Percentiles rank a stretch among this genome's conserved stretches.
Conservation (phyloP, 768 basidiomycete genomes). For the Boletus edulis region DNA sequence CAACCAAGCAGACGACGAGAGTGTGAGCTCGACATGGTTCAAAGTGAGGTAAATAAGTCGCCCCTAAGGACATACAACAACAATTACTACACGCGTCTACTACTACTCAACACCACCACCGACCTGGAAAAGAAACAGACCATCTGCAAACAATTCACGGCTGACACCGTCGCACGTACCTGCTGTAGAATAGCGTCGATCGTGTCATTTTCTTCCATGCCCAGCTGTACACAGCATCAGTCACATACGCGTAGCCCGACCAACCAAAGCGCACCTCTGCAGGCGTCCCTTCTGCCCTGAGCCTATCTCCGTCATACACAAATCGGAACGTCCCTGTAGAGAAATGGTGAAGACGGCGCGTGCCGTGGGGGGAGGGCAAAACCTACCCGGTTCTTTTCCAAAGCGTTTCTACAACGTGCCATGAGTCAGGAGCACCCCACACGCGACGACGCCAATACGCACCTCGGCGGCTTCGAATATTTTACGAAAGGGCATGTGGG, state of each 20-base stretch:
- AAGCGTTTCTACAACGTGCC: no score
- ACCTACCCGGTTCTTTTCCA: no score
- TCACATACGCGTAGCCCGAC: not conserved
- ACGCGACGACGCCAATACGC: constrained; percentile 15
- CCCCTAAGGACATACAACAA: not conserved
- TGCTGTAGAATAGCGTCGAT: constrained; percentile 61
- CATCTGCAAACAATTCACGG: not conserved
- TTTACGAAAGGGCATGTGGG: constrained; percentile 61
- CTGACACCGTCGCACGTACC: constrained; percentile 32
- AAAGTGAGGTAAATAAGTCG: not conserved
- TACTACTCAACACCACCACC: constrained; percentile 14
- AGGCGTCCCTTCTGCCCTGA: constrained; percentile 51
- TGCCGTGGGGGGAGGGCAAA: not conserved
- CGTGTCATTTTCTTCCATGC: constrained; percentile 61
- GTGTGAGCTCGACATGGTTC: constrained; percentile 2
- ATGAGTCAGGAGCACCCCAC: not conserved
- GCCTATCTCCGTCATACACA: constrained; percentile 50
- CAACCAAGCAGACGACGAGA: constrained; percentile 58
- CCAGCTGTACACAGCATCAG: constrained; percentile 35
- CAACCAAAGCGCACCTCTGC: constrained; percentile 39
- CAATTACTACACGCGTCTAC: not conserved
- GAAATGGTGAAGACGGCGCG: not conserved
- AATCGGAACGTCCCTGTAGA: constrained; percentile 62
- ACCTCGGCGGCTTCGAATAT: constrained; percentile 70
- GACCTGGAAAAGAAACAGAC: constrained; percentile 10